phyloP scores from a whole-genome alignment of 345 rosid genomes.

The Eucalyptus pumila region DNA sequence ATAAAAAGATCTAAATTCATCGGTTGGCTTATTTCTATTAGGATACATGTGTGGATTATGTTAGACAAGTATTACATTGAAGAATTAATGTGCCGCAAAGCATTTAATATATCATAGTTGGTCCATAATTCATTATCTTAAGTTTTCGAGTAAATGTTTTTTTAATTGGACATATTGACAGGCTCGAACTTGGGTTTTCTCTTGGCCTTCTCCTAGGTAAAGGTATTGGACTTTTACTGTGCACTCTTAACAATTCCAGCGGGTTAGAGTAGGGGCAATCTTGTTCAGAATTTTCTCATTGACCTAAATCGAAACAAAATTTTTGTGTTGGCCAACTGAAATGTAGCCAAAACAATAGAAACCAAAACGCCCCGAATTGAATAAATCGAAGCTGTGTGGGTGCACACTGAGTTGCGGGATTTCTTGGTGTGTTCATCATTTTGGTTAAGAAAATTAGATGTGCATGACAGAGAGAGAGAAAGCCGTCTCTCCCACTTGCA shows the following conservation, averaged over 20 bases:
- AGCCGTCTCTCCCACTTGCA: neutral
- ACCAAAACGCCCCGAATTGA: neutral
- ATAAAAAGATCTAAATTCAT: neutral
- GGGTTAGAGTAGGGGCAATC: neutral
- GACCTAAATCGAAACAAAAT: neutral
- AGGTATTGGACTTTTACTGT: too few species aligned
- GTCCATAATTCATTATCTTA: rapidly evolving
- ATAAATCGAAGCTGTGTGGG: neutral
- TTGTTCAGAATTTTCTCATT: neutral
- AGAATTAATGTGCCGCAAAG: too few species aligned
- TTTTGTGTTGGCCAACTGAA: neutral
- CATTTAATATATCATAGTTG: too few species aligned
- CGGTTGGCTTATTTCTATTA: rapidly evolving
- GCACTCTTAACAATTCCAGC: rapidly evolving
- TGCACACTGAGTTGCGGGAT: neutral
- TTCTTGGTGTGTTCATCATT: neutral
- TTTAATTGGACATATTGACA: too few species aligned
- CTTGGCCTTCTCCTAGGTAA: too few species aligned
- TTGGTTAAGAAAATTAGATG: neutral
- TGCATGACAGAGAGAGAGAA: neutral
- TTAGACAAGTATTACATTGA: too few species aligned
- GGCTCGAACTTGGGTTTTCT: too few species aligned
- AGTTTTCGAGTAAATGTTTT: too few species aligned
- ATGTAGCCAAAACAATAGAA: neutral
- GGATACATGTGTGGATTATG: rapidly evolving